These are phyloP conservation scores for Suillus subalutaceus DNA, from an alignment of 768 basidiomycete genomes.

Conservation along the genomic window DNA sequence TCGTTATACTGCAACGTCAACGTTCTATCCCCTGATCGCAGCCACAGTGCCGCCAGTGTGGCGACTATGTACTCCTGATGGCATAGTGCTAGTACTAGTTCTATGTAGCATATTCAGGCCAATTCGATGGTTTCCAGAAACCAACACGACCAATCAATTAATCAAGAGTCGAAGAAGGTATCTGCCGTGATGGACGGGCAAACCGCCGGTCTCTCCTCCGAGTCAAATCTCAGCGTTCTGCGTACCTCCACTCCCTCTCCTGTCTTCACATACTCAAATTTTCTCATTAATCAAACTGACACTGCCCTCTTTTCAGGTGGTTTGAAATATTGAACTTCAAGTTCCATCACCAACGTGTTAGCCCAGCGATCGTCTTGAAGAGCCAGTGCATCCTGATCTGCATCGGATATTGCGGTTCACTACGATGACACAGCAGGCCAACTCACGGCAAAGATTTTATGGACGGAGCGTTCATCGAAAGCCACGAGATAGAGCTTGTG, in stretches of 20 bases:
- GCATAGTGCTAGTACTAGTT: not conserved
- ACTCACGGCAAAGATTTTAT: conserved; percentile 98
- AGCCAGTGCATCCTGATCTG: conserved; percentile 45
- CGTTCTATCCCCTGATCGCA: not conserved
- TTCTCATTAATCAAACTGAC: not conserved
- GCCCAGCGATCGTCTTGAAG: not conserved
- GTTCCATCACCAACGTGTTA: not conserved
- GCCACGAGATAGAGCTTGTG: conserved; percentile 77
- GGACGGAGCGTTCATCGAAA: conserved; percentile 97
- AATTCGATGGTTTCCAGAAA: not conserved
- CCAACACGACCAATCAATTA: not conserved
- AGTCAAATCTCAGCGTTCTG: not conserved
- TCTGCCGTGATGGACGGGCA: not conserved
- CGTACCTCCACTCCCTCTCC: not conserved
- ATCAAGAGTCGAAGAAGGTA: not conserved
- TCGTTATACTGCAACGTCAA: not conserved
- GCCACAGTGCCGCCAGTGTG: not conserved
- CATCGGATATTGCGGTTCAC: conserved; percentile 93
- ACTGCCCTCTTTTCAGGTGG: not conserved
- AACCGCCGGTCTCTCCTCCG: not conserved
- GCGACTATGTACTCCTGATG: not conserved
- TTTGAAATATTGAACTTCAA: not conserved
- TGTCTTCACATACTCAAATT: not conserved
- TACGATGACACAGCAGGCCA: conserved; percentile 97
- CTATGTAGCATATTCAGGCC: not conserved